Evolutionary conservation across 2,329 filamentous ascomycete genomes (phyloP).

Genomic region (Apiospora saccharicola): DNA sequence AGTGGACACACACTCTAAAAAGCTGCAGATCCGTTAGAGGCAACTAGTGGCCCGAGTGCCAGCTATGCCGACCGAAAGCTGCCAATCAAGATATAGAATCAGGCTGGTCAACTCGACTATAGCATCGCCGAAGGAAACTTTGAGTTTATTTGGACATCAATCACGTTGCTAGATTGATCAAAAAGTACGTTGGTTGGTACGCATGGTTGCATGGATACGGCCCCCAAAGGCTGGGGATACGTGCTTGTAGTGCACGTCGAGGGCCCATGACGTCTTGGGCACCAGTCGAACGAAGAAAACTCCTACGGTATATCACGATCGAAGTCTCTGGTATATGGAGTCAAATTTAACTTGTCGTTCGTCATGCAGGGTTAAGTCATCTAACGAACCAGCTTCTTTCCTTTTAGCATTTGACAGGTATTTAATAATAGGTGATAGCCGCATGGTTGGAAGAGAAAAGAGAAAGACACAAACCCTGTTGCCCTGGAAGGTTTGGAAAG

Average conservation of each 20-base stretch:
- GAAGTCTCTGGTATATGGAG: not conserved
- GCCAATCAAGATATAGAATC: not conserved
- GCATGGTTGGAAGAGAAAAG: not conserved
- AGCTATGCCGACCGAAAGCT: not conserved
- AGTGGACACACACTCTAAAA: not conserved
- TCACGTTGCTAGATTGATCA: not conserved
- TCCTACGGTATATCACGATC: not conserved
- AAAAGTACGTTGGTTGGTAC: not conserved
- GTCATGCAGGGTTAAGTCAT: not conserved
- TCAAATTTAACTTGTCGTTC: not conserved
- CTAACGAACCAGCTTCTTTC: not conserved
- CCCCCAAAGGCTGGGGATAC: not conserved
- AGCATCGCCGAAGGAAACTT: not conserved
- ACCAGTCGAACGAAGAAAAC: not conserved
- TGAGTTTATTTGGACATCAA: not conserved
- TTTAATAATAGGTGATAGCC: not conserved
- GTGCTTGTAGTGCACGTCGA: not conserved
- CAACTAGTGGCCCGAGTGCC: conserved; percentile 4
- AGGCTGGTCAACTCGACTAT: not conserved
- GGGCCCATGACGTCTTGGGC: not conserved
- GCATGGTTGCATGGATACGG: not conserved
- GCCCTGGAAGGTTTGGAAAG: not conserved
- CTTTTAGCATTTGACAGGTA: not conserved
- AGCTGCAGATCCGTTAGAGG: conserved; percentile 4
- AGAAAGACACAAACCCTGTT: not conserved